Base-by-base conservation (phyloP, 257 asterid species). In the Solanum tacnaense region DNA sequence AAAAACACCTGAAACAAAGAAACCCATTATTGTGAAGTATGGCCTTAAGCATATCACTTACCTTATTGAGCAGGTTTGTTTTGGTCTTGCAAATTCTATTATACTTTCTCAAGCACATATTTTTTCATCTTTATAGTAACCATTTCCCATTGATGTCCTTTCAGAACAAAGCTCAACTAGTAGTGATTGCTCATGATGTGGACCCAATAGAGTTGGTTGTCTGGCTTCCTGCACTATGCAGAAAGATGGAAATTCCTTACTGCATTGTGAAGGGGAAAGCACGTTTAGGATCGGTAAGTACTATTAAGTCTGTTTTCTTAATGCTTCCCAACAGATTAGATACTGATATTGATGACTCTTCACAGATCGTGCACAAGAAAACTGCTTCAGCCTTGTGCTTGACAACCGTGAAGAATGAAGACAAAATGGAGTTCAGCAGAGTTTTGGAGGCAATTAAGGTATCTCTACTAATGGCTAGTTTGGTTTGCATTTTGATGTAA, bases 141-240 rank as follows among this genome's bases (percentile, higher is more conserved):
- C 25, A 1, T 60, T 60, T 60, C 23, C 31, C 31, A 60, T 60
- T 62, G 18, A 84, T 39, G 44, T 65, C 46, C n/a, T 25, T 84
- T 10, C 91, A 92, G 91, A 92, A 92, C 87, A 92, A 92, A 85
- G 93, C 93, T 2, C 92, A 92, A 31, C 85, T 92, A 86, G 91
- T 90, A 34, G 93, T 92, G 70, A 92, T 92, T 78, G 93, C 93
- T 25, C 92, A 92, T 84, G 93, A 92, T 62, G 91, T 90, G 8
- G 92, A 92, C 83, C 92, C 93, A 8, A 90, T 92, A 11, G 92
- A 92, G 86, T 75, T 90, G 84, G 92, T 92, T 38, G 91, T 92
- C 52, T 89, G 92, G 91, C 91, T 89, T 62, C 90, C 89, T 9
- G 88, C 88, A 1, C 72, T 91, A 85, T 92, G 92, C 83, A 90